A percentile compares a stretch with the other conserved stretches of the same genome.
phyloP scores from a whole-genome alignment of 2,329 filamentous ascomycete genomes.

The Fusarium abutilonis region DNA sequence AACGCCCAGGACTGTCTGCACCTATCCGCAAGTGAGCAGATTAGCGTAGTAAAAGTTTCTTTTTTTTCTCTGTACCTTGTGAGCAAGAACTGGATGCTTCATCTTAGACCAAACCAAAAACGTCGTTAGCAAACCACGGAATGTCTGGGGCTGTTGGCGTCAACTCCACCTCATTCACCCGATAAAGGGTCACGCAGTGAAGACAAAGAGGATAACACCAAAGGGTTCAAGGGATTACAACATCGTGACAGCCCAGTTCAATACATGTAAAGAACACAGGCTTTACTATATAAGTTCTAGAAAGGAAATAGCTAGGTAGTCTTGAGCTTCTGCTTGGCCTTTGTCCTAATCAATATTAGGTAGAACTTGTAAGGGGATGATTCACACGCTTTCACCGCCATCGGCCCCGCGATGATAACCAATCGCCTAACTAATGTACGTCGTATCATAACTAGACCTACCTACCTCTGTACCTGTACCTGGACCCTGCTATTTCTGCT shows the following conservation, averaged over 20 bases:
- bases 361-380: conserved; percentile 27
- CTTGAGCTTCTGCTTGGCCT: conserved; percentile 10
- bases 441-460: conserved; percentile 40
- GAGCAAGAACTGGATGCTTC: conserved; percentile 25
- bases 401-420: conserved; percentile 29
- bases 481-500: conserved; percentile 32
- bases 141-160: conserved; percentile 21
- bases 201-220: not conserved
- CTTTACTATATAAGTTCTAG: no score
- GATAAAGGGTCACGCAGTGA: conserved; percentile 2
- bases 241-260: not conserved
- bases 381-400: conserved; percentile 44
- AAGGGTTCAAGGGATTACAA: not conserved
- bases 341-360: conserved; percentile 15
- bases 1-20: conserved; percentile 21
- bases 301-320: not conserved
- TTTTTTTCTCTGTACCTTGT: conserved; percentile 28
- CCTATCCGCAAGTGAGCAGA: conserved; percentile 6
- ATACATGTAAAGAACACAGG: no score
- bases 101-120: conserved; percentile 32
- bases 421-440: conserved; percentile 10
- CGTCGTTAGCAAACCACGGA: conserved; percentile 21
- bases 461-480: conserved; percentile 11
- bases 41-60: conserved; percentile 35
- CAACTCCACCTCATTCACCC: conserved; percentile 15